Conservation (phyloP, 2,329 filamentous ascomycete species). For the Colletotrichum sp. region DNA sequence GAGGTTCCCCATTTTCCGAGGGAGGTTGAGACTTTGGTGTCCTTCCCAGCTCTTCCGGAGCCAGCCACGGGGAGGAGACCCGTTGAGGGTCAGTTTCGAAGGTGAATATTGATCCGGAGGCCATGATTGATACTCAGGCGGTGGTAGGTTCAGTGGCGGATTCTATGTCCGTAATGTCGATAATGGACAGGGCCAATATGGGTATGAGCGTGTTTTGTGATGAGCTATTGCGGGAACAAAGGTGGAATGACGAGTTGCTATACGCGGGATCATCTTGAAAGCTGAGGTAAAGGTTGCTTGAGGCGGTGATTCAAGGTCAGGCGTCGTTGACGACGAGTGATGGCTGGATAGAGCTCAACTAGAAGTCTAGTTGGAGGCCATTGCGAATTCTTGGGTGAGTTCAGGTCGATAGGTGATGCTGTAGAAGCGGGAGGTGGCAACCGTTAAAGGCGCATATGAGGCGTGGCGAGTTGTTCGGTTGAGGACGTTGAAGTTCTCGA, state of each 20-base stretch:
- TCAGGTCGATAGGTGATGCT: not conserved
- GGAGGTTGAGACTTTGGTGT: constrained; percentile 25
- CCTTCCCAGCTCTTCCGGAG: constrained; percentile 51
- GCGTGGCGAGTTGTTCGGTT: not conserved
- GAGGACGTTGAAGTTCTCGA: not conserved
- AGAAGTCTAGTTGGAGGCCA: constrained; percentile 10
- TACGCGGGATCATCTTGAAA: constrained; percentile 21
- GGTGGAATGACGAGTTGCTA: constrained; percentile 7
- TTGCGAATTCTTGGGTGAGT: not conserved
- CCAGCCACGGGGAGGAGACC: constrained; percentile 90
- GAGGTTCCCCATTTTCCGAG: constrained; percentile 29
- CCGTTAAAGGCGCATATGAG: not conserved
- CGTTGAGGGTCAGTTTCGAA: constrained; percentile 87
- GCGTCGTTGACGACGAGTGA: not conserved
- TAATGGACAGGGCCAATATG: not conserved
- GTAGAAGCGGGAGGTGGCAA: not conserved
- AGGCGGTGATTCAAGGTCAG: not conserved
- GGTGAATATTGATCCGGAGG: constrained; percentile 95
- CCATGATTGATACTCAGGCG: constrained; percentile 58
- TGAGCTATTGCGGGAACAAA: constrained; percentile 7
- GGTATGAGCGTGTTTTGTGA: not conserved
- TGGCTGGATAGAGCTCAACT: not conserved
- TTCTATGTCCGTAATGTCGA: not conserved
- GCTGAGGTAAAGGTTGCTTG: not conserved
- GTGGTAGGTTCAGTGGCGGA: not conserved